phyloP scores from a whole-genome alignment of 441 rosid genomes.

The Melastoma candidum region DNA sequence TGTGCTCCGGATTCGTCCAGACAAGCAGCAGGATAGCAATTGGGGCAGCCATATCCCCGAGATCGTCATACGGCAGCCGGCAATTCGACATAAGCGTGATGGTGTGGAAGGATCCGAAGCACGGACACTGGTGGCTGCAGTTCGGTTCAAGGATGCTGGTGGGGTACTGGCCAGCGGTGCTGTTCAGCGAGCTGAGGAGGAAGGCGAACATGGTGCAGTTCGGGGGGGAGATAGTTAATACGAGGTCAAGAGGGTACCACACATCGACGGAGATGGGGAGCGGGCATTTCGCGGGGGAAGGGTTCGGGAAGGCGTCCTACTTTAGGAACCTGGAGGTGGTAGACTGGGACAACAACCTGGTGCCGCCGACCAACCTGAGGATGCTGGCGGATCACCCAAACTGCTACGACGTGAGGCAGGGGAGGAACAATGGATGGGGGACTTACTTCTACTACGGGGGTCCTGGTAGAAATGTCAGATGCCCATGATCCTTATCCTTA shows the following conservation, averaged over 20 bases:
- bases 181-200: constrained; percentile 15
- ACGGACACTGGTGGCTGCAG: constrained; percentile 20
- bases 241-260: constrained; percentile 12
- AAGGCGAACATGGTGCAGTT: constrained; percentile 17
- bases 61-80: constrained; percentile 11
- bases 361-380: constrained; percentile 9
- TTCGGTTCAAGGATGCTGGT: constrained; percentile 15
- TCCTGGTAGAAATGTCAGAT: neutral
- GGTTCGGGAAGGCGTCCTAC: neutral
- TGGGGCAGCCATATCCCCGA: constrained; percentile 18
- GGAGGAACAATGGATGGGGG: too few species aligned
- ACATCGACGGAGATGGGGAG: constrained; percentile 18
- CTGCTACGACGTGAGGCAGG: too few species aligned
- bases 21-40: constrained; percentile 13
- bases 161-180: constrained; percentile 15
- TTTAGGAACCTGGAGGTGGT: constrained; percentile 15
- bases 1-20: constrained; percentile 27
- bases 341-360: constrained; percentile 19
- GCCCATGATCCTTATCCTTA: too few species aligned
- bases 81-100: constrained; percentile 18
- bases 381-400: constrained; percentile 14
- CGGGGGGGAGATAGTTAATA: neutral
- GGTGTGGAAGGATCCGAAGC: constrained; percentile 21
- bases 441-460: too few species aligned
- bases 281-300: constrained; percentile 14